Percentiles rank a stretch among this genome's conserved stretches.
phyloP scores from a whole-genome alignment of 2,329 filamentous ascomycete genomes.

The Colletotrichum gloeosporioides region DNA sequence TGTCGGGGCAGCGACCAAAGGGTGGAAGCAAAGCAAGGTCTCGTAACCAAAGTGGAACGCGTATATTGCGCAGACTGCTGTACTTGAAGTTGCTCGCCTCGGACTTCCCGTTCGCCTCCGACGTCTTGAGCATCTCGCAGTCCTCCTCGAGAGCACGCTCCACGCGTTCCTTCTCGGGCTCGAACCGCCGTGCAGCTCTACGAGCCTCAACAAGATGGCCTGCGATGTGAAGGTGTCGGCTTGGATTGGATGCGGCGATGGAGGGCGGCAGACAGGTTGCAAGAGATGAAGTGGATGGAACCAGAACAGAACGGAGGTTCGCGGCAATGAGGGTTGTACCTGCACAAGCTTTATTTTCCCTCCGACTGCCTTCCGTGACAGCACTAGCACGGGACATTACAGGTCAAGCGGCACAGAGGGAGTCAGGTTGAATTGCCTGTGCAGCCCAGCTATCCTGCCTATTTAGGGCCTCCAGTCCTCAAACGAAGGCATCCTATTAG shows the following conservation, averaged over 20 bases:
- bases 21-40: too few relatives aligned
- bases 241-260: too few relatives aligned
- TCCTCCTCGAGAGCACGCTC: constrained; percentile 62
- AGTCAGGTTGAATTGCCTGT: too few relatives aligned
- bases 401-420: not conserved
- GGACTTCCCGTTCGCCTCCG: constrained; percentile 62
- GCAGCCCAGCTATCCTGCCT: too few relatives aligned
- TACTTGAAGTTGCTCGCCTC: constrained; percentile 58
- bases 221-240: too few relatives aligned
- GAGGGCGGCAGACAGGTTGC: too few relatives aligned
- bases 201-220: too few relatives aligned
- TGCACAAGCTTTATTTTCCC: not conserved
- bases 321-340: not conserved
- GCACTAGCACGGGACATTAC: not conserved
- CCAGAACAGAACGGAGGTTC: not conserved
- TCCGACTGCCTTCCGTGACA: not conserved
- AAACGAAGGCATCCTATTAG: too few relatives aligned
- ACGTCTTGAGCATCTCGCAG: constrained; percentile 51
- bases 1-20: too few relatives aligned
- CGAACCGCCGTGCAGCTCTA: constrained; percentile 51
- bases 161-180: constrained; percentile 61
- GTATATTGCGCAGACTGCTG: constrained; percentile 48
- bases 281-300: not conserved
- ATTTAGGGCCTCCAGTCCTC: too few relatives aligned
- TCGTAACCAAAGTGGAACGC: constrained; percentile 32